Conservation (phyloP, 2,329 filamentous ascomycete genomes). For the Lasiodiplodia theobromae region DNA sequence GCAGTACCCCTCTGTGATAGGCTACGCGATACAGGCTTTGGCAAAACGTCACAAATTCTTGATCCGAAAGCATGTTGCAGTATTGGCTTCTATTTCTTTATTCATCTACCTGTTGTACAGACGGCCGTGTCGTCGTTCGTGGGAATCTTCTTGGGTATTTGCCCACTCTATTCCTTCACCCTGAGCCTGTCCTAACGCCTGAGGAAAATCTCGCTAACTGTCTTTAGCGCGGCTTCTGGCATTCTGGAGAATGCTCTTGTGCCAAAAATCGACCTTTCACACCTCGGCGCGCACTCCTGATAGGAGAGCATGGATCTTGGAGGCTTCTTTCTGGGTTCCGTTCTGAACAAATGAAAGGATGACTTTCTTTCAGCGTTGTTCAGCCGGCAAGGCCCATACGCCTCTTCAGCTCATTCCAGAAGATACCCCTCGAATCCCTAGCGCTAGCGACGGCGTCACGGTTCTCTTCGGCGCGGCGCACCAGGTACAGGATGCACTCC, state of each 20-base stretch:
- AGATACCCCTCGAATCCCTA: constrained; percentile 18
- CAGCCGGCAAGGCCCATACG: constrained; percentile 14
- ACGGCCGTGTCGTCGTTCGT: constrained; percentile 2
- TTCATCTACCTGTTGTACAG: neutral
- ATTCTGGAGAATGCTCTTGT: neutral
- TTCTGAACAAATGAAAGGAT: neutral
- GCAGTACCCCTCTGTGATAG: neutral
- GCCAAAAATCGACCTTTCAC: neutral
- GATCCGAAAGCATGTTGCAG: neutral
- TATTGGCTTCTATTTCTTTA: neutral
- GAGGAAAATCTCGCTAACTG: neutral
- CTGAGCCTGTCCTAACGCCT: neutral
- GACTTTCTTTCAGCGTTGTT: neutral
- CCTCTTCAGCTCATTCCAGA: constrained; percentile 30
- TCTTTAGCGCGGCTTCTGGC: neutral
- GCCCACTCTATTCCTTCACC: neutral
- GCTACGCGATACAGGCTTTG: neutral
- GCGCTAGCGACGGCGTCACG: constrained; percentile 34
- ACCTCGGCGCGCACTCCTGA: constrained; percentile 1
- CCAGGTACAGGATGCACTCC: constrained; percentile 81
- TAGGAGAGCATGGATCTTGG: constrained; percentile 1
- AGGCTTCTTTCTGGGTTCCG: neutral
- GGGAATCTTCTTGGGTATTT: neutral
- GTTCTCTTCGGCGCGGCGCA: constrained; percentile 65
- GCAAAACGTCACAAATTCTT: neutral